phyloP scores from a whole-genome alignment of 805 yeast species.

The Lachancea cidri region DNA sequence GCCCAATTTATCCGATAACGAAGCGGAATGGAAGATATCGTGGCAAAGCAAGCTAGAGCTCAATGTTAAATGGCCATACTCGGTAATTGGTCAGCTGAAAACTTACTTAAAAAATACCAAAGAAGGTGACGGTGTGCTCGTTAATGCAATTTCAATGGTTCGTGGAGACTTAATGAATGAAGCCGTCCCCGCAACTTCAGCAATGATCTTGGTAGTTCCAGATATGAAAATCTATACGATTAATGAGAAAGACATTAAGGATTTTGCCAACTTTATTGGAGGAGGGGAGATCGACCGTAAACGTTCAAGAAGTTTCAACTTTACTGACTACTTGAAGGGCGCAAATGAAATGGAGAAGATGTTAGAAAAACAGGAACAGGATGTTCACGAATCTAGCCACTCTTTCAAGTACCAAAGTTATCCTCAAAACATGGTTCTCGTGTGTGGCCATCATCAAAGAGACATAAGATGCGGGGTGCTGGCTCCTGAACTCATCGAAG shows the following conservation, averaged over 20 bases:
- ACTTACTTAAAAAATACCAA: constrained; percentile 11
- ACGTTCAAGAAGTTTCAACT: constrained; percentile 6
- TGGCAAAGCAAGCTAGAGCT: constrained; percentile 27
- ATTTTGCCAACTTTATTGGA: constrained; percentile 19
- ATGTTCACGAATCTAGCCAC: not conserved
- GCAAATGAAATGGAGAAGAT: constrained; percentile 7
- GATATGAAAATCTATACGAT: constrained; percentile 21
- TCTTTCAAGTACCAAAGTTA: constrained; percentile 9
- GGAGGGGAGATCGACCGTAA: constrained; percentile 9
- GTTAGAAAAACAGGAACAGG: not conserved
- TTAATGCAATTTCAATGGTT: constrained; percentile 16
- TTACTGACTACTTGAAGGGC: constrained; percentile 15
- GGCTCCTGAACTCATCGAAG: constrained; percentile 16
- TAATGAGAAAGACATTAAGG: constrained; percentile 9
- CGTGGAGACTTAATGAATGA: constrained; percentile 9
- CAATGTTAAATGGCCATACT: constrained; percentile 21
- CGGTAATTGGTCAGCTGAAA: constrained; percentile 15
- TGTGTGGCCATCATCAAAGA: constrained; percentile 27
- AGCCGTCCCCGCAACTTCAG: constrained; percentile 4
- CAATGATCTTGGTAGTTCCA: constrained; percentile 18
- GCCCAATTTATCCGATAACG: constrained; percentile 8
- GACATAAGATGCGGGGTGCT: constrained; percentile 26
- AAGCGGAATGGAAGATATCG: constrained; percentile 14
- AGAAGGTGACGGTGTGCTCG: constrained; percentile 14
- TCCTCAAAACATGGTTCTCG: constrained; percentile 15